Base-by-base conservation (phyloP, 345 rosid genomes). In the Clausena lansium region DNA sequence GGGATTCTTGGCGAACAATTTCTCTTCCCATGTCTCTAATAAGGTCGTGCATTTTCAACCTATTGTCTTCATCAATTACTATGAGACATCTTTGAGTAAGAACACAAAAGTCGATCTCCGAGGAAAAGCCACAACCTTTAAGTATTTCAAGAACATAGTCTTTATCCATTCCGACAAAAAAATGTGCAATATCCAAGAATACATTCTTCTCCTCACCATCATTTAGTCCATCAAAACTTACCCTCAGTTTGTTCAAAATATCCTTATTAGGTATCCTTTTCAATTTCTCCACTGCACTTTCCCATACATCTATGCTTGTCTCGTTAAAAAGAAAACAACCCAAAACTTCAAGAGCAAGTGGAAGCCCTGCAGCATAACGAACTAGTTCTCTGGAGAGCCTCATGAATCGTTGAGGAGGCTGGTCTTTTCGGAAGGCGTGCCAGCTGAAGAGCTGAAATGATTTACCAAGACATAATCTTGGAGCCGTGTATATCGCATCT, bases 51-150 rank as follows among this genome's bases (percentile, higher is more conserved):
- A 35, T 65, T 39, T n/a, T 65, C 45, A 33, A 65, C 33, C 25
- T 17, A 38, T 67, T 67, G 19, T 67, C 70, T 67, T 67, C 19
- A 67, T 67, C 70, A 67, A 67, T 36, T 67, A 67, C 50, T 36
- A 67, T 4, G 28, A 67, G 70, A 38, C 70, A 38, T 10, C 70
- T 38, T 67, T 67, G 52, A 67, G 52, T 35, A 22, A 67, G 30
- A 38, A 67, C 70, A 8, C 7, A 2, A 20, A 67, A 61, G 8
- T 27, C 22, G 15, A 28, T 61, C 22, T 61, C 65, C 0, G 65
- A 61, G 4, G 20, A 61, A 10, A 64, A 64, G 1, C 50, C 70
- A 67, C 47, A 67, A n/a, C 70, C 52, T 8, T 67, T 5, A 30
- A 38, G 28, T 35, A 67, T 67, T 35, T 22, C 9, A 67, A 67